Base-by-base conservation (phyloP, 148 eudicot genomes). In the Simmondsia chinensis region DNA sequence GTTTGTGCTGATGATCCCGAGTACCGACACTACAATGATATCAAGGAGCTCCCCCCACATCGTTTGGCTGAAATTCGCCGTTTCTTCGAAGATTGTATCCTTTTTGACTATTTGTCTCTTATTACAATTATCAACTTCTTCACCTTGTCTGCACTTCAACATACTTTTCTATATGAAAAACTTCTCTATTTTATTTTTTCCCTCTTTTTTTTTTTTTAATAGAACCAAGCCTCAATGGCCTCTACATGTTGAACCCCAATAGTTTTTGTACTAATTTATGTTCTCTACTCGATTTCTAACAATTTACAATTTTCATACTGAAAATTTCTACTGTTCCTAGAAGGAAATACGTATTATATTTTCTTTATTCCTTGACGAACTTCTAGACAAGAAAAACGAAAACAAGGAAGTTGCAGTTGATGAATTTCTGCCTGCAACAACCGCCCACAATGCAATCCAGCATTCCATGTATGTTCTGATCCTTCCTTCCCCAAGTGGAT, bases 1-100 rank as follows among this genome's bases (percentile, higher is more conserved):
- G 89, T 81, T 11, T 81, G 89, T 64, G 87, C 86, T 56, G 87
- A 83, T 62, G 94, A 83, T 59, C 94, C 94, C 1, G 94, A 83
- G 66, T 76, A 75, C 28, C 63, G 78, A 8, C 60, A 68, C 54
- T 76, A 56, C 57, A 76, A 68, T 56, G 94, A 83, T 53, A 83
- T 83, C 60, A 83, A 72, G 43, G 83, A 83, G 37, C 79, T 83
- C 5, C 87, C 94, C 9, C 94, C 94, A 37, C 94, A 83, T 71
- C 83, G 94, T 50, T 56, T 79, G 74, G 78, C 87, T 53, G 94
- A 83, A 50, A 83, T 83, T 46, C 87, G 86, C 29, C 81, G 83
- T 44, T 83, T 83, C 69, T 83, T 83, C 65, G 94, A 83, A 70
- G 94, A 83, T 57, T 83, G 94, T 83, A 83, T 72, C 71, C 72